Base-by-base conservation (phyloP, 805 yeast species). In the Metschnikowia shivogae region DNA sequence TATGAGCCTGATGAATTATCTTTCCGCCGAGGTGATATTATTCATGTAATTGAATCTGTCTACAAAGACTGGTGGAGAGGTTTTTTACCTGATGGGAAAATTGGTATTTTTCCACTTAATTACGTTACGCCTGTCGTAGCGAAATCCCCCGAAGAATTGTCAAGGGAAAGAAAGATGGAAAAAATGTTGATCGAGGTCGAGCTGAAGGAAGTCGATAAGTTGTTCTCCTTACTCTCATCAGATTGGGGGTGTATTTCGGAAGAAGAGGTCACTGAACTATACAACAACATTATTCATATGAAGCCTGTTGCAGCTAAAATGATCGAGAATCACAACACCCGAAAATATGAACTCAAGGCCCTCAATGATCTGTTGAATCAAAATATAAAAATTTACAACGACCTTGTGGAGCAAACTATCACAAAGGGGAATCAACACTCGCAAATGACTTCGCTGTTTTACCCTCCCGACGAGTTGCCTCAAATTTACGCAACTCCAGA, bases 21-120 rank as follows among this genome's bases (percentile, higher is more conserved):
- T 1, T 92, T 93, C 66, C 73, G 81, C 40, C 82, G 82, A 57
- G 97, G 96, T 34, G 98, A 92, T 60, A 72, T 88, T 11, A 90
- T 92, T 39, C 83, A 84, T 1, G 96, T 93, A 1, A 72, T 90
- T 30, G 98, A 90, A 56, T 76, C 84, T 12, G 95, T 86, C 5
- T 90, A 89, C 62, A 76, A 87, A 50, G 98, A 92, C 59, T 92
- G 99, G 99, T 87, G 97, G 84, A 77, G 88, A 53, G 99, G 99
- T 12, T 79, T 92, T 5, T 66, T 92, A 42, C 62, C 74, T 4
- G 74, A 78, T 44, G 97, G 97, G 1, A 76, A 75, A 44, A 73
- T 81, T 41, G 99, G 99, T 14, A 84, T 93, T 11, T 89, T 92
- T 64, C 99, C 99, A 0, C 76, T 87, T 47, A 92, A 92, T 61